Conservation (phyloP, 2,329 filamentous ascomycete genomes). For the Colletotrichum sansevieriae region DNA sequence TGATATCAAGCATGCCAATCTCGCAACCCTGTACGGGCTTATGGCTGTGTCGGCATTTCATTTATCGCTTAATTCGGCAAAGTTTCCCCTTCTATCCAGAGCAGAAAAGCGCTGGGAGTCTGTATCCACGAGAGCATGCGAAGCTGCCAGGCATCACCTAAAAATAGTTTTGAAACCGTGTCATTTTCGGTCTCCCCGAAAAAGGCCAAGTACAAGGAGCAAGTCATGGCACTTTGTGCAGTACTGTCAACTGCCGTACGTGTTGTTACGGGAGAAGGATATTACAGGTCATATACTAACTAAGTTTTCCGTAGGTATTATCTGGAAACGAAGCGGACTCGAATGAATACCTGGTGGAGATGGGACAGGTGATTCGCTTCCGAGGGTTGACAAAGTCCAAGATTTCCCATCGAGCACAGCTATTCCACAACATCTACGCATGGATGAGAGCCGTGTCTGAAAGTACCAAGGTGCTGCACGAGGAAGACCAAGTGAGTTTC, state of each 20-base stretch:
- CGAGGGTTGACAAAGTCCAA: not conserved
- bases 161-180: constrained; percentile 2
- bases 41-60: constrained; percentile 15
- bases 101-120: not conserved
- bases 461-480: constrained; percentile 15
- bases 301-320: not conserved
- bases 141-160: not conserved
- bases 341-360: constrained; percentile 2
- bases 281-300: too few species aligned
- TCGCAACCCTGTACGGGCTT: constrained; percentile 16
- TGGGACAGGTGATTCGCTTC: constrained; percentile 5
- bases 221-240: constrained; percentile 16
- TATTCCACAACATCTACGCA: constrained; percentile 12
- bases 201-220: constrained; percentile 20
- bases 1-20: not conserved
- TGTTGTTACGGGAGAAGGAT: not conserved
- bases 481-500: not conserved
- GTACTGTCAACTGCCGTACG: constrained; percentile 15
- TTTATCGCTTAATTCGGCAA: constrained; percentile 7
- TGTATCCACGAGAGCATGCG: not conserved
- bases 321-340: constrained; percentile 15
- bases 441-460: constrained; percentile 23
- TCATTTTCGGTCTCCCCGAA: not conserved
- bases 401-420: not conserved
- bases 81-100: not conserved